A percentile compares a stretch with the other conserved stretches of the same genome.
These are phyloP conservation scores for Boechera stricta DNA, from an alignment of 345 rosid genomes.

Conservation along the genomic window DNA sequence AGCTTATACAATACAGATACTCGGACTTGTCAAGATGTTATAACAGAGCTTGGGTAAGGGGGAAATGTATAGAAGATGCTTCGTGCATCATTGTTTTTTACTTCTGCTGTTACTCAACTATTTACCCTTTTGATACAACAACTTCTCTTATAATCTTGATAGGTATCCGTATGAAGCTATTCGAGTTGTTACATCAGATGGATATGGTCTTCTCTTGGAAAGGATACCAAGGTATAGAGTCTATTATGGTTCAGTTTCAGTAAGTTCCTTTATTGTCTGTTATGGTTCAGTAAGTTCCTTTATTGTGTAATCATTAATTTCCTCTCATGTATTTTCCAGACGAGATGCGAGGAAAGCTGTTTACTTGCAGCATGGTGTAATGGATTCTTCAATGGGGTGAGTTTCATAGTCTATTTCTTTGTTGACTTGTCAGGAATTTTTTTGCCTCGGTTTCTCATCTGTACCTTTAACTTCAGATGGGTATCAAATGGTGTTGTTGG, in stretches of 20 bases:
- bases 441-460: slow-evolving; percentile 6
- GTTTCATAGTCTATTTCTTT: slow-evolving; percentile 31
- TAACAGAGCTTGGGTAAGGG: slow-evolving; percentile 90
- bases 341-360: slow-evolving; percentile 91
- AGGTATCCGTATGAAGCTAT: slow-evolving; percentile 97
- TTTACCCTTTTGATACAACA: background rate
- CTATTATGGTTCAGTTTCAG: slow-evolving; percentile 1
- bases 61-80: slow-evolving; percentile 3
- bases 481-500: slow-evolving; percentile 96
- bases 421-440: background rate
- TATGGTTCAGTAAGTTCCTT: background rate
- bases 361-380: slow-evolving; percentile 85
- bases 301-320: slow-evolving; percentile 15
- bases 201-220: slow-evolving; percentile 91
- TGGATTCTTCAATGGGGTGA: slow-evolving; percentile 98
- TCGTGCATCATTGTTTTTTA: background rate
- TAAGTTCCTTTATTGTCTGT: background rate
- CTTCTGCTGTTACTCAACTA: slow-evolving; percentile 10
- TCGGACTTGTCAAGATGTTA: slow-evolving; percentile 92
- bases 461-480: slow-evolving; percentile 61
- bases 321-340: slow-evolving; percentile 47
- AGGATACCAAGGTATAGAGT: slow-evolving; percentile 80
- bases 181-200: slow-evolving; percentile 85
- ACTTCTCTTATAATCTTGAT: slow-evolving; percentile 29
- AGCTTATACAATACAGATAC: slow-evolving; percentile 77